phyloP scores from a whole-genome alignment of 2,329 filamentous ascomycete species.

The Penicillium sp. region DNA sequence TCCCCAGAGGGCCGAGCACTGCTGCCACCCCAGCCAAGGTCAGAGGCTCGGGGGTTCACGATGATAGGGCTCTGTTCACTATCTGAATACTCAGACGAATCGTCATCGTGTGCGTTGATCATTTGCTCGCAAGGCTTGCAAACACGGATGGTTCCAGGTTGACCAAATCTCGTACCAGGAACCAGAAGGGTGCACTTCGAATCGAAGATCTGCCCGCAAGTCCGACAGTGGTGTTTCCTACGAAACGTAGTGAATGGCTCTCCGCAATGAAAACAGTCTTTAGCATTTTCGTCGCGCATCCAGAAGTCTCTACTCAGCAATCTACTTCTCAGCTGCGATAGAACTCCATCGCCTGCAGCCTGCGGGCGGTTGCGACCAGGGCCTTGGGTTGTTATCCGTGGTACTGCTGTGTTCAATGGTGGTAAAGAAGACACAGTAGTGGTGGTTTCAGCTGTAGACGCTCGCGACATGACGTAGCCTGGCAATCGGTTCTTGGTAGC shows the following conservation, averaged over 20 bases:
- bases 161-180: constrained; percentile 83
- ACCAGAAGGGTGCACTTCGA: constrained; percentile 95
- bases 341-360: constrained; percentile 38
- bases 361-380: constrained; percentile 30
- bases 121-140: constrained; percentile 93
- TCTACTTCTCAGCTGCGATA: constrained; percentile 77
- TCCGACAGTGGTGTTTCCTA: constrained; percentile 93
- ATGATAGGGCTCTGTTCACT: constrained; percentile 70
- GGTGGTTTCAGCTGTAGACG: constrained; percentile 50
- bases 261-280: constrained; percentile 93
- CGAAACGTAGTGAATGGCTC: constrained; percentile 91
- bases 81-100: constrained; percentile 88
- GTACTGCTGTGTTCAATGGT: constrained; percentile 40
- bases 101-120: constrained; percentile 87
- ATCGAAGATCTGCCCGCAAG: constrained; percentile 98
- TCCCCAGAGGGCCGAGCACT: constrained; percentile 52
- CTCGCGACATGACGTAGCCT: constrained; percentile 49
- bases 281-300: constrained; percentile 99
- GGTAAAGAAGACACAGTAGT: constrained; percentile 51
- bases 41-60: constrained; percentile 62
- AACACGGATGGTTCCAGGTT: constrained; percentile 81
- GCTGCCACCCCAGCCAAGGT: constrained; percentile 61
- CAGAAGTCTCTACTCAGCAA: constrained; percentile 95
- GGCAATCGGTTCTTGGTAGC: constrained; percentile 55
- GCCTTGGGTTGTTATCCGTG: constrained; percentile 27